A percentile compares a stretch with the other conserved stretches of the same genome.
Conservation (phyloP, 208 protist species). For the Angomonas ambiguus region DNA sequence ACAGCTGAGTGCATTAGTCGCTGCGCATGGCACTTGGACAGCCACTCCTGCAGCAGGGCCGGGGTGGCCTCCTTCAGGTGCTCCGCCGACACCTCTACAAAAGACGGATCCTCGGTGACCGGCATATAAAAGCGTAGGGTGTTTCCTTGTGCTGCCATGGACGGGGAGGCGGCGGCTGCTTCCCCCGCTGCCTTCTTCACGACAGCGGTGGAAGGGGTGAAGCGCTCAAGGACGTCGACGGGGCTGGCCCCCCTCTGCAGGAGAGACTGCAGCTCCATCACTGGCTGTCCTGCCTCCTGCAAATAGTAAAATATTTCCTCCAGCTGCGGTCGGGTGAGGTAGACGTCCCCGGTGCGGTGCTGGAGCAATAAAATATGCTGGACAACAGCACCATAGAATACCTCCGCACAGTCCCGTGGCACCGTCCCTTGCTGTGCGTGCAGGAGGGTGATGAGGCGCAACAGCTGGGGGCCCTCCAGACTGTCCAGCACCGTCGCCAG, state of each 20-base stretch:
- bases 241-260: neutral
- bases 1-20: neutral
- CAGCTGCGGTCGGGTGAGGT: conserved; percentile 37
- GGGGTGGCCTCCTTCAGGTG: neutral
- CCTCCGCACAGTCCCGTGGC: conserved; percentile 43
- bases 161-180: neutral
- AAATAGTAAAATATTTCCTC: conserved; percentile 60
- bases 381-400: conserved; percentile 65
- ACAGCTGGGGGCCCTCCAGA: conserved; percentile 60
- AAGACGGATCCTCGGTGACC: neutral
- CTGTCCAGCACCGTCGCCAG: conserved; percentile 53
- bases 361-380: conserved; percentile 33
- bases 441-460: conserved; percentile 49
- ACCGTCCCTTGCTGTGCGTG: conserved; percentile 41
- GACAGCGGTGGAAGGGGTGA: neutral
- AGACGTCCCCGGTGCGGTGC: neutral
- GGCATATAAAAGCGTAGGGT: neutral
- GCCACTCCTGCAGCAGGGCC: neutral
- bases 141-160: neutral
- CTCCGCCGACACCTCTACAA: neutral
- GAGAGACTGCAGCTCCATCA: conserved; percentile 40
- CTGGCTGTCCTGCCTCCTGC: conserved; percentile 53
- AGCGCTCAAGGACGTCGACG: neutral
- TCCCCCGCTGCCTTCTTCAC: neutral
- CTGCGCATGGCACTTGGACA: neutral